These are phyloP conservation scores for Penicillium paradoxum DNA, from an alignment of 495 filamentous ascomycete species.

Conservation along the genomic window DNA sequence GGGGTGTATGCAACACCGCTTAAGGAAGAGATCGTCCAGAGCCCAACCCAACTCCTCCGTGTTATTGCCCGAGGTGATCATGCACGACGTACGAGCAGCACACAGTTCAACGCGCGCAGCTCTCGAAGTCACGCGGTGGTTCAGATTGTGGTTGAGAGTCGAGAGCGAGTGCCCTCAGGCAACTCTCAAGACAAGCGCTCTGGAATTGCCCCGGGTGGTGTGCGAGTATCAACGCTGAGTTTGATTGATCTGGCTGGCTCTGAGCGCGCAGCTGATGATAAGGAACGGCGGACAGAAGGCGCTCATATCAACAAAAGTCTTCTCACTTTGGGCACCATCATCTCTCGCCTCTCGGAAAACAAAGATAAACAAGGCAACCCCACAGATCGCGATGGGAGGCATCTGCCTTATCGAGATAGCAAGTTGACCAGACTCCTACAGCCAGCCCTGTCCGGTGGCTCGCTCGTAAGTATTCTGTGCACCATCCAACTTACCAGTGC, in stretches of 20 bases:
- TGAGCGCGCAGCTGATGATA: conserved; percentile 90
- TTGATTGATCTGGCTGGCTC: conserved; percentile 96
- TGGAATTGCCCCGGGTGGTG: conserved; percentile 78
- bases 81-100: conserved; percentile 82
- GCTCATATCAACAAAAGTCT: conserved; percentile 98
- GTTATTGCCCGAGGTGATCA: conserved; percentile 95
- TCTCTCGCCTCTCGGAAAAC: conserved; percentile 75
- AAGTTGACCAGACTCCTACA: conserved; percentile 93
- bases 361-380: conserved; percentile 78
- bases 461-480: conserved; percentile 93
- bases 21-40: conserved; percentile 98
- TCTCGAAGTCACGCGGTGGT: conserved; percentile 97
- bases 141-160: conserved; percentile 95
- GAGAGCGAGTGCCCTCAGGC: conserved; percentile 65
- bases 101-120: conserved; percentile 92
- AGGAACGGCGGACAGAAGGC: conserved; percentile 89
- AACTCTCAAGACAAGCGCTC: conserved; percentile 67
- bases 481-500: conserved; percentile 78
- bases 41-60: conserved; percentile 87
- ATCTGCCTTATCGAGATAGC: conserved; percentile 93
- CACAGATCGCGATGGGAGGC: conserved; percentile 75
- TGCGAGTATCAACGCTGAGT: conserved; percentile 89
- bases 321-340: conserved; percentile 91
- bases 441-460: conserved; percentile 87
- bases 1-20: conserved; percentile 94